Evolutionary conservation across 164 flowering plant genomes (phyloP).

Genomic region (Umbilicus rupestris): DNA sequence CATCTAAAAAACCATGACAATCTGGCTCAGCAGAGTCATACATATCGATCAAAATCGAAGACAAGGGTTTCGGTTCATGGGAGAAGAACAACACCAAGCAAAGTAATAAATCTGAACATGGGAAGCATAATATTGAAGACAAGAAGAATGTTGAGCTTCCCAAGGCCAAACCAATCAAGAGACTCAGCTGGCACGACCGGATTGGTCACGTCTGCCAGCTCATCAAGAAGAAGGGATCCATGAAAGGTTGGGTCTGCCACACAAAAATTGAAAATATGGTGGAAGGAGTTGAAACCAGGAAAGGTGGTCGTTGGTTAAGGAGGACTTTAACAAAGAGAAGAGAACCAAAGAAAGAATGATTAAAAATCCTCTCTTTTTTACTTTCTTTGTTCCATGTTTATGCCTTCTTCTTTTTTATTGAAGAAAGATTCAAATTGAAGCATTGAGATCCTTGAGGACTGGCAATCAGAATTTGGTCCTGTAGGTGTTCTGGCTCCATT

Average conservation of each 20-base stretch:
- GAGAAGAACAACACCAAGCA: background rate
- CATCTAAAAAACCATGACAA: no score
- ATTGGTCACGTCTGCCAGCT: background rate
- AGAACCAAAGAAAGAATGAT: background rate
- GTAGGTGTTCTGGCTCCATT: background rate
- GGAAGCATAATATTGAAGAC: background rate
- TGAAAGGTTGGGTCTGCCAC: slow-evolving; percentile 1
- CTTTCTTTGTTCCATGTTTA: background rate
- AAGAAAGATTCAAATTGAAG: background rate
- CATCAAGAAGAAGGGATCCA: slow-evolving; percentile 1
- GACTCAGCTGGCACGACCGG: slow-evolving; percentile 4
- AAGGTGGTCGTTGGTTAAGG: slow-evolving; percentile 4
- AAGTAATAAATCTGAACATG: background rate
- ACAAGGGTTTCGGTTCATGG: background rate
- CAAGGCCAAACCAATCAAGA: background rate
- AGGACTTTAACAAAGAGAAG: slow-evolving; percentile 7
- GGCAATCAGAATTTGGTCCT: background rate
- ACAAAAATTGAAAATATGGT: background rate
- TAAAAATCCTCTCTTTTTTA: background rate
- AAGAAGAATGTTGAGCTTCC: background rate
- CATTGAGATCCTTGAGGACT: background rate
- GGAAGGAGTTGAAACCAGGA: slow-evolving; percentile 6
- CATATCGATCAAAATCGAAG: slow-evolving; percentile 5
- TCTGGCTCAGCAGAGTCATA: slow-evolving; percentile 1
- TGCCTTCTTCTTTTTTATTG: background rate